These are phyloP conservation scores for Penicillium tannophilum DNA, from an alignment of 495 filamentous ascomycete species.

Conservation along the genomic window DNA sequence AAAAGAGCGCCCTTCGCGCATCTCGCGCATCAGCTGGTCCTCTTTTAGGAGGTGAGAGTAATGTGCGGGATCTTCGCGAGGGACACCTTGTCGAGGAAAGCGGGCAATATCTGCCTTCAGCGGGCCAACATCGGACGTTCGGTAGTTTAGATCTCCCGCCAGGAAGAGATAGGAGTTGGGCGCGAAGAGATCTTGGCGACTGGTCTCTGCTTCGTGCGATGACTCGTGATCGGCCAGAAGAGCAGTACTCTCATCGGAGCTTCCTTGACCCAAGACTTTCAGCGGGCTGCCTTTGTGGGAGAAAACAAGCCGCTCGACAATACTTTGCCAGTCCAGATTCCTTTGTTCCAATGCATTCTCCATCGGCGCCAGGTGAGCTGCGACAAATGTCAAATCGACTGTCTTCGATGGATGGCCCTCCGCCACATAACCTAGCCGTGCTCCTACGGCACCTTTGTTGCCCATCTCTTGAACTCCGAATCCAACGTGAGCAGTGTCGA, in stretches of 20 bases:
- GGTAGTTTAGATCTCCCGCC: conserved; percentile 93
- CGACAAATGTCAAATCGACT: conserved; percentile 76
- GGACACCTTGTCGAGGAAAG: conserved; percentile 62
- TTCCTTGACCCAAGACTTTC: conserved; percentile 8
- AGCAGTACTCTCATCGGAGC: conserved; percentile 43
- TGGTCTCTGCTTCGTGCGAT: conserved; percentile 22
- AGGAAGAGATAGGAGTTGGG: conserved; percentile 79
- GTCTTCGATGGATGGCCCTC: conserved; percentile 34
- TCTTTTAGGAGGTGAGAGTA: conserved; percentile 62
- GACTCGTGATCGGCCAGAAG: conserved; percentile 37
- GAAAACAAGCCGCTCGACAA: conserved; percentile 81
- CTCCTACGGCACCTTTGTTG: conserved; percentile 89
- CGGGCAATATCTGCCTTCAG: conserved; percentile 45
- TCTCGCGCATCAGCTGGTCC: conserved; percentile 80
- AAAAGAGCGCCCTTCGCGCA: conserved; percentile 61
- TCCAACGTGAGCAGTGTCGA: conserved; percentile 74
- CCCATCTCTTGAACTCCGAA: conserved; percentile 85
- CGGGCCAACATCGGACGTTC: conserved; percentile 67
- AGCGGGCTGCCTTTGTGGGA: conserved; percentile 10
- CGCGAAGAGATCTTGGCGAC: conserved; percentile 62
- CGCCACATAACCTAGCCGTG: conserved; percentile 62
- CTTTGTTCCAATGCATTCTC: conserved; percentile 69
- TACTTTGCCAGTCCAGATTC: conserved; percentile 83
- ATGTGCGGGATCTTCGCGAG: conserved; percentile 50
- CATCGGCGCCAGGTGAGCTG: conserved; percentile 87